These are phyloP conservation scores for Diaporthe sp. DNA, from an alignment of 2,329 filamentous ascomycete species.

Conservation along the genomic window DNA sequence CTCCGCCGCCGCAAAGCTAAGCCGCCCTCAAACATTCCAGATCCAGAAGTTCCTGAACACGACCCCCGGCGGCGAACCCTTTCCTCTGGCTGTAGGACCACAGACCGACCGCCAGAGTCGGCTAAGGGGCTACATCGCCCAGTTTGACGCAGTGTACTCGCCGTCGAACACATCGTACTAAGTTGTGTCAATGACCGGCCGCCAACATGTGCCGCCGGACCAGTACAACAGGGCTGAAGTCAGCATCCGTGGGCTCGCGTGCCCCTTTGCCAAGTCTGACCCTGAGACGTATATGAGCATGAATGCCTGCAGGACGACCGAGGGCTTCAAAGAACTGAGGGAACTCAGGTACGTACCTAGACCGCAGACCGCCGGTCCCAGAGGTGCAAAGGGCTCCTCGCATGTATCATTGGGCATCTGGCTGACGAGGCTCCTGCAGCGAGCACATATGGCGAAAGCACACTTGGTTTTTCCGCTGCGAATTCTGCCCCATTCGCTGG, in stretches of 20 bases:
- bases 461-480: background rate
- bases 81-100: background rate
- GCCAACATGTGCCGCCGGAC: background rate
- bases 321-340: background rate
- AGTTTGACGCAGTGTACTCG: conserved; percentile 10
- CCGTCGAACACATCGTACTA: background rate
- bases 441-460: conserved; percentile 21
- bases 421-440: background rate
- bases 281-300: background rate
- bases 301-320: background rate
- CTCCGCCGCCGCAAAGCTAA: background rate
- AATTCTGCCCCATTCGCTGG: background rate
- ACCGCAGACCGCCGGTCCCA: too few relatives aligned
- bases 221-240: conserved; percentile 6
- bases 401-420: fast-evolving
- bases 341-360: background rate
- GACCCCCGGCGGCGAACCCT: background rate
- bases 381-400: too few relatives aligned
- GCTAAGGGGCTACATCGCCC: background rate
- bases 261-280: background rate
- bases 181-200: conserved; percentile 14
- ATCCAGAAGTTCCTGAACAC: conserved; percentile 15
- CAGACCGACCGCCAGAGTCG: conserved; percentile 1
- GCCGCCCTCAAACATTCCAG: background rate
- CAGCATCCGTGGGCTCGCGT: background rate